A percentile compares a stretch with the other conserved stretches of the same genome.
Conservation (phyloP, 148 eudicot species). For the Hydrangea macrophylla region DNA sequence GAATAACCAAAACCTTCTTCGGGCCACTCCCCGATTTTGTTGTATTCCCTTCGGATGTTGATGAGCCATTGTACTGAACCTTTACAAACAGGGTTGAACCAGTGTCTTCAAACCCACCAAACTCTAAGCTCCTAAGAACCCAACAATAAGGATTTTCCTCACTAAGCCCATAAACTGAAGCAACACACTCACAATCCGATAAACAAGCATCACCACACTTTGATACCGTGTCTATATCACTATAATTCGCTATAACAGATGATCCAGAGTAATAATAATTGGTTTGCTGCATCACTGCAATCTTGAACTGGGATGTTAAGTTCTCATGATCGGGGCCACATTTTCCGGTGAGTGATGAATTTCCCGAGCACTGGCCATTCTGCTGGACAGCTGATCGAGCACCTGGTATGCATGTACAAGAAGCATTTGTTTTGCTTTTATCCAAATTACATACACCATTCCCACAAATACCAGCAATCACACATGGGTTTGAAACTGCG, state of each 20-base stretch:
- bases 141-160: constrained; percentile 89
- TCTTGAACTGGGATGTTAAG: constrained; percentile 45
- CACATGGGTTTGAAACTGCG: constrained; percentile 82
- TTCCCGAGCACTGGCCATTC: constrained; percentile 40
- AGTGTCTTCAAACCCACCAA: constrained; percentile 84
- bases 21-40: constrained; percentile 16
- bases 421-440: constrained; percentile 53
- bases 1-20: constrained; percentile 67
- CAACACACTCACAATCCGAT: constrained; percentile 79
- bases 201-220: constrained; percentile 87
- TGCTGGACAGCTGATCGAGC: constrained; percentile 27
- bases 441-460: constrained; percentile 78
- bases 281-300: constrained; percentile 51
- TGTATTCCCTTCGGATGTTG: constrained; percentile 10
- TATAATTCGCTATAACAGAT: constrained; percentile 74
- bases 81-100: constrained; percentile 82
- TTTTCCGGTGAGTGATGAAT: constrained; percentile 61
- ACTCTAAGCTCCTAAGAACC: constrained; percentile 70
- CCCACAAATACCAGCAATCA: constrained; percentile 85
- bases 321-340: constrained; percentile 45
- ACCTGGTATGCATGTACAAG: constrained; percentile 77
- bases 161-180: constrained; percentile 71
- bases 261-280: constrained; percentile 61
- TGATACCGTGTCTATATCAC: constrained; percentile 48
- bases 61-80: constrained; percentile 44